Evolutionary conservation across 2,329 filamentous ascomycete genomes (phyloP).

Genomic region (Pyricularia pennisetigena): DNA sequence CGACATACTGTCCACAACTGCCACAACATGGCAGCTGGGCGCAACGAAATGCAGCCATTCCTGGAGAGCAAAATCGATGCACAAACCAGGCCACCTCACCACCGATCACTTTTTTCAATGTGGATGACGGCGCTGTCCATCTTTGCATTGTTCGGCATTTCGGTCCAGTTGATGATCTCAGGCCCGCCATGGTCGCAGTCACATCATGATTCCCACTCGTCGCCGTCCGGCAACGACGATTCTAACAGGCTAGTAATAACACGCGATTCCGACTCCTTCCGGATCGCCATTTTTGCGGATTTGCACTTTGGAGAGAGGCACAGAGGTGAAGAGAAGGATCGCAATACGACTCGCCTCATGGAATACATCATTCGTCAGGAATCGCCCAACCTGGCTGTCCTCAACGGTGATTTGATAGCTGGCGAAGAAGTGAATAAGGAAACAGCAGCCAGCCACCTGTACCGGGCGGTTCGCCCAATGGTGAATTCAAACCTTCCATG

Average conservation of each 20-base stretch:
- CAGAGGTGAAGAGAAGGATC: constrained; percentile 39
- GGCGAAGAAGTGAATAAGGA: constrained; percentile 50
- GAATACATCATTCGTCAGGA: constrained; percentile 47
- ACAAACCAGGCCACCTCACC: background rate
- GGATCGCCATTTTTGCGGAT: constrained; percentile 38
- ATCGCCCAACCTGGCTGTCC: constrained; percentile 47
- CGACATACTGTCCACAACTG: background rate
- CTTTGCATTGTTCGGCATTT: background rate
- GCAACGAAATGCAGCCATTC: background rate
- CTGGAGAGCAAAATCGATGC: background rate
- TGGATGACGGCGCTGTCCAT: background rate
- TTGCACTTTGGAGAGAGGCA: constrained; percentile 44
- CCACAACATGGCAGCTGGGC: background rate
- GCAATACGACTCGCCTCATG: constrained; percentile 46
- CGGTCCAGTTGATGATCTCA: background rate
- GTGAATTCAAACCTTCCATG: constrained; percentile 42
- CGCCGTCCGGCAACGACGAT: background rate
- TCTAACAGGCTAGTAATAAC: background rate
- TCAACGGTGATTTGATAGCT: constrained; percentile 65
- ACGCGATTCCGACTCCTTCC: constrained; percentile 7
- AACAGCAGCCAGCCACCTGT: constrained; percentile 48
- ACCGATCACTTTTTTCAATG: background rate
- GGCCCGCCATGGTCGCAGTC: background rate
- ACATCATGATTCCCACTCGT: background rate
- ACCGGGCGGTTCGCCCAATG: constrained; percentile 49